Evolutionary conservation across 2,329 filamentous ascomycete species (phyloP), one percentile per base, ranked within the genome.

Genomic region (Onygena corvina): DNA sequence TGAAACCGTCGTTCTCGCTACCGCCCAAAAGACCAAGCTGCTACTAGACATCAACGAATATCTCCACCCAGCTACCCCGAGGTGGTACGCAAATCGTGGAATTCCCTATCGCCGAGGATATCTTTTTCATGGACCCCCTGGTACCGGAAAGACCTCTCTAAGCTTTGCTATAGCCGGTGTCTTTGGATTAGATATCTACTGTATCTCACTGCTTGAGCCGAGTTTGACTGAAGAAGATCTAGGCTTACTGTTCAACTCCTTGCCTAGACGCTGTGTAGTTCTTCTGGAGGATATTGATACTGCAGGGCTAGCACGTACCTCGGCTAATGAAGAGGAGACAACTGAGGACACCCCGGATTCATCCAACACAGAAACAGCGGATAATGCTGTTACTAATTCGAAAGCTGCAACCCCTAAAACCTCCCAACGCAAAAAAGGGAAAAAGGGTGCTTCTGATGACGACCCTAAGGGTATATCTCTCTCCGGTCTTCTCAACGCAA

Each of bases 71-170:
- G 31, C 46, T 33, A 47, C 46, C 14, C 46, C 30, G n/a, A 36
- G 46, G 8, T 61, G 56, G 56, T 61, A 62, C 47, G 44, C 50
- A 27, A 52, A 54, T 35, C 53, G 58, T 20, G 59, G 85, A 0
- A 86, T 90, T 23, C 84, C 84, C 0, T 80, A 89, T 47, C 75
- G 86, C 0, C 68, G 86, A 27, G 86, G 86, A 0, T 90, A 89
- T 57, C 84, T 99, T 60, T 96, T 96, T 75, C 98, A 98, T 64
- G 92, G 92, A 3, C 92, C 93, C 0, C 93, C 92, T 0, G 92
- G 92, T 35, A 98, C 92, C 0, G 92, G 92, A 58, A 99, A 99
- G 72, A 99, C 92, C 1, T 94, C 87, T 9, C 71, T 84, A n/a
- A 80, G 76, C 0, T 80, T 83, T 58, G 80, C 80, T 0, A 65